Evolutionary conservation across 805 yeast genomes (phyloP).

Genomic region (Barnettozyma vustinii): DNA sequence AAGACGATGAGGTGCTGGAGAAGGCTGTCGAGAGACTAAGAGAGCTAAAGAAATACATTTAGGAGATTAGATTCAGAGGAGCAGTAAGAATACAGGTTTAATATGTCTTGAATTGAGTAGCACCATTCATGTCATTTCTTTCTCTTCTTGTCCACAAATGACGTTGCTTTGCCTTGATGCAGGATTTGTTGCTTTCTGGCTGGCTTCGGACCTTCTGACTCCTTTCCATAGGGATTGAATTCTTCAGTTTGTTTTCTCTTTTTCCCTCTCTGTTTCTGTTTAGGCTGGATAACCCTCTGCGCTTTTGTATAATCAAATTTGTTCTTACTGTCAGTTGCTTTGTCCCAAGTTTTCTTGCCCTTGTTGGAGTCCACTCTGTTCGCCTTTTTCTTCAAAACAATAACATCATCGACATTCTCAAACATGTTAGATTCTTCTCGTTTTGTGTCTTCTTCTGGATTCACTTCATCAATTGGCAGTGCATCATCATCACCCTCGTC

Average conservation of each 20-base stretch:
- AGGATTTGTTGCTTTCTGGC: slow-evolving; percentile 35
- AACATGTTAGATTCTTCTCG: slow-evolving; percentile 9
- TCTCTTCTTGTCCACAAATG: slow-evolving; percentile 19
- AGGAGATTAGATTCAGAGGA: slow-evolving; percentile 3
- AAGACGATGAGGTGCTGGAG: slow-evolving; percentile 73
- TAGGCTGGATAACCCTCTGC: slow-evolving; percentile 34
- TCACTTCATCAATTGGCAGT: background rate
- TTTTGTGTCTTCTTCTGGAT: background rate
- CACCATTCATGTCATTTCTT: slow-evolving; percentile 2
- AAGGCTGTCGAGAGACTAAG: slow-evolving; percentile 77
- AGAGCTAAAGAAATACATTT: slow-evolving; percentile 60
- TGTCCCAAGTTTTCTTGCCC: slow-evolving; percentile 1
- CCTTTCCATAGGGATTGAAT: slow-evolving; percentile 56
- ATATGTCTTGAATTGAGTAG: background rate
- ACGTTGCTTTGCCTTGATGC: slow-evolving; percentile 19
- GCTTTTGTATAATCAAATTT: slow-evolving; percentile 41
- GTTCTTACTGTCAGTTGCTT: slow-evolving; percentile 13
- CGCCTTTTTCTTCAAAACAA: slow-evolving; percentile 17
- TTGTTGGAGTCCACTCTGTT: background rate
- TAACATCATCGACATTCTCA: slow-evolving; percentile 18
- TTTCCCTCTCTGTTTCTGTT: slow-evolving; percentile 15
- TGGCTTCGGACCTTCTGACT: slow-evolving; percentile 47
- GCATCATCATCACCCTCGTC: slow-evolving; percentile 2
- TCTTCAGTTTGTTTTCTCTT: slow-evolving; percentile 33
- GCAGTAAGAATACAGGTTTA: background rate